These are phyloP conservation scores for Hebeloma cylindrosporum DNA, from an alignment of 768 basidiomycete genomes.

Conservation along the genomic window DNA sequence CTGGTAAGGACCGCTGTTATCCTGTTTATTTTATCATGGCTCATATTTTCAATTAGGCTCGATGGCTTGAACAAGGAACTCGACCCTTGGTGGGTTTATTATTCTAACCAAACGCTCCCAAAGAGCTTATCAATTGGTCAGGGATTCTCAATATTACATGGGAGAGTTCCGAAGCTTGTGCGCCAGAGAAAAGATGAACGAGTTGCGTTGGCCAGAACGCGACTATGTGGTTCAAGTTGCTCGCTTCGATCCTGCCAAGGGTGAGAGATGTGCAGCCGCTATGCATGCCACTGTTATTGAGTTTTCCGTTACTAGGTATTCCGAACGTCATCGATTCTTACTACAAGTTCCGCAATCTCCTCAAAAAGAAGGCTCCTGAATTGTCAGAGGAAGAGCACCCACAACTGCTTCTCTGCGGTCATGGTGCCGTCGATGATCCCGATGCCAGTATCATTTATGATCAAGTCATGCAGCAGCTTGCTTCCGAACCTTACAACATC, in stretches of 20 bases:
- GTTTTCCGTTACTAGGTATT: conserved; percentile 55
- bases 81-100: conserved; percentile 46
- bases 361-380: conserved; percentile 45
- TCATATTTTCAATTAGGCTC: conserved; percentile 50
- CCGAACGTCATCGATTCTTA: conserved; percentile 88
- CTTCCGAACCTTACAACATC: conserved; percentile 47
- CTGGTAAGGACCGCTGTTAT: no score
- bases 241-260: conserved; percentile 85
- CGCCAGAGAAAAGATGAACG: conserved; percentile 75
- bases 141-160: conserved; percentile 88
- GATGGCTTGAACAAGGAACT: conserved; percentile 95
- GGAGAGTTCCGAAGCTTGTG: conserved; percentile 82
- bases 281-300: neutral
- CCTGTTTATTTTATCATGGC: conserved; percentile 25
- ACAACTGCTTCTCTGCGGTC: conserved; percentile 82
- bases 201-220: conserved; percentile 75
- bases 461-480: conserved; percentile 63
- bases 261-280: conserved; percentile 17
- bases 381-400: conserved; percentile 55
- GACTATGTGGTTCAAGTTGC: conserved; percentile 91
- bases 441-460: conserved; percentile 93
- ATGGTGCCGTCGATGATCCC: conserved; percentile 93
- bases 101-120: neutral
- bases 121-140: conserved; percentile 18
- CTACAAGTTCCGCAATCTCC: conserved; percentile 71